Evolutionary conservation across 495 filamentous ascomycete species (phyloP).

Genomic region (Neurospora discreta): DNA sequence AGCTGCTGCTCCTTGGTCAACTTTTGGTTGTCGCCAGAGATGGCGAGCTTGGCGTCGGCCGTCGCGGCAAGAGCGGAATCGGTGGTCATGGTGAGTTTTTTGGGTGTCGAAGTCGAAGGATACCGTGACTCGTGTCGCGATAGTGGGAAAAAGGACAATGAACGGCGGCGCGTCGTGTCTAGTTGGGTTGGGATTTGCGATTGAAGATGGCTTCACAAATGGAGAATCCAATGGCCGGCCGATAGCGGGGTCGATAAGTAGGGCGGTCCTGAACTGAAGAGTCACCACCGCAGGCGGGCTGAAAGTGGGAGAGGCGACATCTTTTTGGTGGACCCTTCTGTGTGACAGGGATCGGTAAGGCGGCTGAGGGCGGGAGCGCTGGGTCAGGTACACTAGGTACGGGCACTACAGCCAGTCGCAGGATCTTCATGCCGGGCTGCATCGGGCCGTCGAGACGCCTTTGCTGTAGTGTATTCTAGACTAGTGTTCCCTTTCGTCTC

Average conservation of each 20-base stretch:
- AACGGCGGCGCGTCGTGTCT: not conserved
- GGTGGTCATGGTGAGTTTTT: constrained; percentile 1
- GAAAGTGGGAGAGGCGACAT: not conserved
- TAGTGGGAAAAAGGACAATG: not conserved
- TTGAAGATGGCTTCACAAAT: not conserved
- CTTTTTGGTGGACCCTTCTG: not conserved
- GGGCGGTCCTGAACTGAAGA: not conserved
- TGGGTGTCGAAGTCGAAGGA: not conserved
- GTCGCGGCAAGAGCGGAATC: constrained; percentile 9
- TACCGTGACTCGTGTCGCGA: not conserved
- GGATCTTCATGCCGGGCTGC: not conserved
- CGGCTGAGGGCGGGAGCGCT: not conserved
- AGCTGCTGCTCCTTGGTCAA: constrained; percentile 30
- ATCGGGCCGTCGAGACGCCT: not conserved
- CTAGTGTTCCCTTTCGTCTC: too few species aligned
- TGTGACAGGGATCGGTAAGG: not conserved
- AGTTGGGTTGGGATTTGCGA: not conserved
- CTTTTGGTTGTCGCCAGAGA: constrained; percentile 3
- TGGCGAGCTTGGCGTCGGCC: constrained; percentile 7
- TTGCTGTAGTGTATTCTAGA: not conserved
- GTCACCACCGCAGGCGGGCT: too few species aligned
- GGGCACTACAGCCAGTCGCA: too few species aligned
- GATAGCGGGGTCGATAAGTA: not conserved
- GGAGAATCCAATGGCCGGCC: not conserved
- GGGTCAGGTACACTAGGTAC: not conserved